These are phyloP conservation scores for Dendrobium chrysotoxum DNA, from an alignment of 106 monocot species.

Conservation along the genomic window DNA sequence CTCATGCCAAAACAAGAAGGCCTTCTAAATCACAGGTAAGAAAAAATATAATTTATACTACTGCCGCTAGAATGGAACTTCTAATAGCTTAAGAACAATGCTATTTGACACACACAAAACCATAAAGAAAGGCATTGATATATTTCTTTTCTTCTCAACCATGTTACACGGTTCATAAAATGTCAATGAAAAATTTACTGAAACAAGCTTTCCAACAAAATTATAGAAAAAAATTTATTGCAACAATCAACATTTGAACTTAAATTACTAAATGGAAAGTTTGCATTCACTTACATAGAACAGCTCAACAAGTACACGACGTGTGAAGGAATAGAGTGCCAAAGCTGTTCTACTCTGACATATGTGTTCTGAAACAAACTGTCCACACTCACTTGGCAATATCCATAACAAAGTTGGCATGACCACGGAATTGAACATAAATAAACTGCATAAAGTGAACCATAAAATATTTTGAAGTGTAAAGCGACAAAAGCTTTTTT, in stretches of 20 bases:
- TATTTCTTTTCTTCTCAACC: not conserved
- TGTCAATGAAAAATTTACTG: not conserved
- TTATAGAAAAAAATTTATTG: not conserved
- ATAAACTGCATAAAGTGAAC: slow-evolving; percentile 45
- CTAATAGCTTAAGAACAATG: not conserved
- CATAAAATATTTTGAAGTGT: not conserved
- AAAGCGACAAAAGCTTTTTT: not conserved
- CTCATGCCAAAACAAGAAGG: not conserved
- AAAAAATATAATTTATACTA: not conserved
- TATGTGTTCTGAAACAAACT: slow-evolving; percentile 26
- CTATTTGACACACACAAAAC: not conserved
- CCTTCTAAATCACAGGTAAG: not conserved
- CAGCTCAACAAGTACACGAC: slow-evolving; percentile 58
- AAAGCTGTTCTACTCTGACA: slow-evolving; percentile 28
- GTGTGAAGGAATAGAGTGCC: slow-evolving; percentile 54
- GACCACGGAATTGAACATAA: slow-evolving; percentile 64
- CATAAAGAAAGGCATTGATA: not conserved
- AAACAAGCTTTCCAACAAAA: not conserved
- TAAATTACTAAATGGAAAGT: not conserved
- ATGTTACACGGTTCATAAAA: not conserved
- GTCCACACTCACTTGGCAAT: slow-evolving; percentile 54
- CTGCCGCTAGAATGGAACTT: not conserved
- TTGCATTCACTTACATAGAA: slow-evolving; percentile 69
- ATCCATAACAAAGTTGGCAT: slow-evolving; percentile 75
- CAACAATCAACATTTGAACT: not conserved